Evolutionary conservation across 192 early-diverging fungal genomes (phyloP).

Genomic region (Phycomyces nitens): DNA sequence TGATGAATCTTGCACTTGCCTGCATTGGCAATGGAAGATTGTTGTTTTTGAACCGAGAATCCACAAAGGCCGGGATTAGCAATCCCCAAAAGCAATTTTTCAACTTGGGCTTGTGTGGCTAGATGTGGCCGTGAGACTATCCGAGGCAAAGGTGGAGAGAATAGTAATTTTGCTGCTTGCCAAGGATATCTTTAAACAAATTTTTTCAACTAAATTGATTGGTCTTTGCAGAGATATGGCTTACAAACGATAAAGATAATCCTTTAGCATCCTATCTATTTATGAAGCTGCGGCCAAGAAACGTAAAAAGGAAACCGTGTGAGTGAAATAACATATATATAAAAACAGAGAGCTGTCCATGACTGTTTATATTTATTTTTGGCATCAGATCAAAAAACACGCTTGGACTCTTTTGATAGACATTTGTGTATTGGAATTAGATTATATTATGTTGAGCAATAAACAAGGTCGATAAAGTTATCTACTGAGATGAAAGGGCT

Average conservation of each 20-base stretch:
- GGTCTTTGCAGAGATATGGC: not conserved
- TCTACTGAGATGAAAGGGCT: too few species aligned
- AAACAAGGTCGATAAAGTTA: too few species aligned
- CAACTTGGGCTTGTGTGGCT: constrained; percentile 7
- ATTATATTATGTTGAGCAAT: too few species aligned
- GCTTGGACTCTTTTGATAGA: too few species aligned
- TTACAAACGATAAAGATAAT: constrained; percentile 22
- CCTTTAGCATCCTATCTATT: not conserved
- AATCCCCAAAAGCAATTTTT: not conserved
- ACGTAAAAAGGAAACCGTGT: too few species aligned
- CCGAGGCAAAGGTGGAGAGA: not conserved
- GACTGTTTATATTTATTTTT: too few species aligned
- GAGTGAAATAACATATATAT: too few species aligned
- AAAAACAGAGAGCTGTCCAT: too few species aligned
- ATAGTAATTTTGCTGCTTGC: constrained; percentile 1
- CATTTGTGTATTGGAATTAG: too few species aligned
- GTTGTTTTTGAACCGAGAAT: not conserved
- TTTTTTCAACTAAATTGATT: not conserved
- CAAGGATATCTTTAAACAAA: constrained; percentile 12
- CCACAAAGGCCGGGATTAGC: not conserved
- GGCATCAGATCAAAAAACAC: too few species aligned
- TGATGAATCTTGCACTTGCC: not conserved
- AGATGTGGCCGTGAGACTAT: not conserved
- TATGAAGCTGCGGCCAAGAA: too few species aligned
- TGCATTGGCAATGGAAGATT: constrained; percentile 8